These are phyloP conservation scores for Podospora pseudocomata DNA, from an alignment of 495 filamentous ascomycete genomes.

Conservation along the genomic window DNA sequence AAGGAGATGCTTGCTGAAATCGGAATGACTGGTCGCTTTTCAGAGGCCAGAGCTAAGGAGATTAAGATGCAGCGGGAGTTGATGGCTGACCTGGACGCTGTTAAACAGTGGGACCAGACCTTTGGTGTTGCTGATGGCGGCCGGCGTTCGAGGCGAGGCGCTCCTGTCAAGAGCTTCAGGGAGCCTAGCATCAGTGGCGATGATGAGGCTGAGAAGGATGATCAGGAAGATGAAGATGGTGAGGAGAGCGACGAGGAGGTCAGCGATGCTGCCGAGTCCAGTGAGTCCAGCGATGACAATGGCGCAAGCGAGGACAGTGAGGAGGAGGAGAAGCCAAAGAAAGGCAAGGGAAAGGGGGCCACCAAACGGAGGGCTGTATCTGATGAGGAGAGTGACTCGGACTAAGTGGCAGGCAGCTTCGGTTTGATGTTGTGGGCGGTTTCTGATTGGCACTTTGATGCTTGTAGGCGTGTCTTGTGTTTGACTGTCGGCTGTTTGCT, in stretches of 20 bases:
- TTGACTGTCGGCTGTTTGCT: not conserved
- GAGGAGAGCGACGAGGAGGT: conserved; percentile 27
- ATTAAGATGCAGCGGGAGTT: conserved; percentile 85
- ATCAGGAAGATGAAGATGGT: conserved; percentile 26
- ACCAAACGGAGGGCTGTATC: conserved; percentile 41
- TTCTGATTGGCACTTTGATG: not conserved
- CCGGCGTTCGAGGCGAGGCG: conserved; percentile 33
- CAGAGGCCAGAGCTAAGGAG: conserved; percentile 72
- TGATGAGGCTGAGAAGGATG: conserved; percentile 41
- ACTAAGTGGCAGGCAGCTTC: conserved; percentile 23
- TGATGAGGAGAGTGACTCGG: conserved; percentile 46
- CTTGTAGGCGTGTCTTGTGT: not conserved
- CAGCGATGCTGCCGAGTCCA: conserved; percentile 34
- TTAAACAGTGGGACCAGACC: conserved; percentile 69
- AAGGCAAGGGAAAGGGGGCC: conserved; percentile 24
- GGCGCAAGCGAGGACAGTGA: conserved; percentile 37
- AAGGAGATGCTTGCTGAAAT: conserved; percentile 69
- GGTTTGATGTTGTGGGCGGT: not conserved
- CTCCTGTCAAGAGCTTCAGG: conserved; percentile 26
- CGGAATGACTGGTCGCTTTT: conserved; percentile 87
- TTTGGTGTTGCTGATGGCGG: conserved; percentile 60
- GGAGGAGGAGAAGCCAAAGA: conserved; percentile 28
- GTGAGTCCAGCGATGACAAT: conserved; percentile 29
- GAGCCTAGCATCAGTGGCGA: conserved; percentile 22
- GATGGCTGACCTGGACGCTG: conserved; percentile 72